Evolutionary conservation across 768 basidiomycete genomes (phyloP), one percentile per base, ranked within the genome.

Genomic region (Postia placenta): DNA sequence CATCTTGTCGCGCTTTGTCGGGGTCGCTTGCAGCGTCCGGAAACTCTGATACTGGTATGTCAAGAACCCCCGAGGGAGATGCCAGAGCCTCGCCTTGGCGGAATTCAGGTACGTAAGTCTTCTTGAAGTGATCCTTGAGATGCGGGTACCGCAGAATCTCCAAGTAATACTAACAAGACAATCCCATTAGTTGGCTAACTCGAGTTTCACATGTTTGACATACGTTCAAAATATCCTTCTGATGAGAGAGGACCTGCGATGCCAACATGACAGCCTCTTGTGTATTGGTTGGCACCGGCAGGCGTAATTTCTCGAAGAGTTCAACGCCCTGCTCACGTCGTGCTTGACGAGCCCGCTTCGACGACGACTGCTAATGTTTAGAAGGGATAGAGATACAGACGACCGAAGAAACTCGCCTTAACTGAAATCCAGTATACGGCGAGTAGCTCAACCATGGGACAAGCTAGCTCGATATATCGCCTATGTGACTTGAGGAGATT

Each of bases 191-290:
- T 7, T 33, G 30, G 9, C 30, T 7, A 7, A 7, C 30, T 33
- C 15, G 15, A 33, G 30, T 7, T 33, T 7, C 30, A 15, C 7
- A 33, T 15, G 15, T 7, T 33, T 7, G 26, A 51, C 60, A 2
- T 17, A 71, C 72, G 39, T 63, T 36, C 22, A 72, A 36, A 23
- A 57, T 50, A 7, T 9, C 26, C 42, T 61, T 59, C 41, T 68
- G 66, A 2, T 61, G 28, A 0, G 23, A 14, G 4, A 60, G 42
- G 25, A 72, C 52, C 2, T 56, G 23, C 1, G 11, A 12, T 0
- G 60, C 50, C 6, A 59, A 39, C 4, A 39, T 25, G 4, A 37
- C 35, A 1, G 60, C 60, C 20, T 65, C 66, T 11, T 37, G 50
- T 1, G 39, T 24, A 17, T 44, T 59, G 11, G 24, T 38, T 5